Percentiles rank a stretch among this genome's conserved stretches.
phyloP scores from a whole-genome alignment of 129 eudicot species.

The Solidago caesia region DNA sequence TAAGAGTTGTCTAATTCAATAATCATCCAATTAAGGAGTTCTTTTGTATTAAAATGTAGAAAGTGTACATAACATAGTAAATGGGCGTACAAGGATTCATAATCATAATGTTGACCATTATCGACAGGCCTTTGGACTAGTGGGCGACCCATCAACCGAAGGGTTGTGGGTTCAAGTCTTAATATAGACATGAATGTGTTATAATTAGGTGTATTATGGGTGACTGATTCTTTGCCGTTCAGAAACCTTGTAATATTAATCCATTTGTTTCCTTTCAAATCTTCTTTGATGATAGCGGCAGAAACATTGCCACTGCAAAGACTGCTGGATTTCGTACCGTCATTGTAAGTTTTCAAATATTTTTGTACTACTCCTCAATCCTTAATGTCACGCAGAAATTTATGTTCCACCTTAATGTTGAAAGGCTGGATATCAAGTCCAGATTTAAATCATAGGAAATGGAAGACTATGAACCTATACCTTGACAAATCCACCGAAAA shows the following conservation, averaged over 20 bases:
- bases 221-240: too few relatives aligned
- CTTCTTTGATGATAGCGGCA: conserved; percentile 82
- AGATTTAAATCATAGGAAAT: too few relatives aligned
- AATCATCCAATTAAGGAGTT: neutral
- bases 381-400: neutral
- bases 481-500: neutral
- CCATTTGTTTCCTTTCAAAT: conserved; percentile 41
- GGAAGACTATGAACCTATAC: neutral
- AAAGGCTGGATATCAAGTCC: neutral
- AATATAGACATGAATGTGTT: too few relatives aligned
- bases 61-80: neutral
- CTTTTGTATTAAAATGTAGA: neutral
- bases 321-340: conserved; percentile 88
- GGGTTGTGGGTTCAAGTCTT: neutral
- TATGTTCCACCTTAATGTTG: neutral
- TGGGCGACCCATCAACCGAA: too few relatives aligned
- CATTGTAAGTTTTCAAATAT: conserved; percentile 51
- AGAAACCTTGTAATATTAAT: conserved; percentile 2
- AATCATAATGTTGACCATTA: too few relatives aligned
- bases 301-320: conserved; percentile 79
- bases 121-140: too few relatives aligned
- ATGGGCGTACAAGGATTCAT: too few relatives aligned
- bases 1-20: neutral
- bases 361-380: neutral
- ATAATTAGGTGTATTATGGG: too few relatives aligned